These are phyloP conservation scores for Copromyces sp. DNA, from an alignment of 495 filamentous ascomycete species.

Conservation along the genomic window DNA sequence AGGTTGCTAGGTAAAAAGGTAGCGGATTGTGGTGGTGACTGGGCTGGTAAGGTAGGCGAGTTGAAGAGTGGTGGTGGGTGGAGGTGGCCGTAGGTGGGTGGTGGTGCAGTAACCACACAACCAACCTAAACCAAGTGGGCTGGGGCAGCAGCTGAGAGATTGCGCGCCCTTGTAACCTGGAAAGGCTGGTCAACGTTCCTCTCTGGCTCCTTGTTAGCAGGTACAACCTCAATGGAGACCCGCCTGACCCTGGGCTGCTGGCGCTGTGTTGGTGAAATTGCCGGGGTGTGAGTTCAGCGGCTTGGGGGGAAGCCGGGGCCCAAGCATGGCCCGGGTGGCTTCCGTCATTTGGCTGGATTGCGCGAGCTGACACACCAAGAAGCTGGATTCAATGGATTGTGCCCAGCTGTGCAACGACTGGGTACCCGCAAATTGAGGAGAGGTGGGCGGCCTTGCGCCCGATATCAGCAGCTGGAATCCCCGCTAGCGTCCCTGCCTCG, in stretches of 20 bases:
- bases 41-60: background rate
- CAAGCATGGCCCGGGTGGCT: background rate
- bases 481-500: background rate
- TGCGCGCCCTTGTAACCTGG: background rate
- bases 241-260: background rate
- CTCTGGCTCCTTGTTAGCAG: background rate
- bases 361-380: background rate
- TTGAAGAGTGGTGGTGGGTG: background rate
- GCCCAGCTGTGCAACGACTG: background rate
- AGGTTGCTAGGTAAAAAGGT: background rate
- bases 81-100: constrained; percentile 1
- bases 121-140: background rate
- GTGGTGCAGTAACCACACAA: background rate
- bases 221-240: background rate
- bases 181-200: background rate
- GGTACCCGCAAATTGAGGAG: background rate
- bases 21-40: background rate
- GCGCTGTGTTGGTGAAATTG: background rate
- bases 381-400: background rate
- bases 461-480: background rate
- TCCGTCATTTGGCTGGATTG: background rate
- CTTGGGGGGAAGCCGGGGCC: background rate
- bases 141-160: background rate
- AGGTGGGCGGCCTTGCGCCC: background rate
- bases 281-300: background rate